Evolutionary conservation across 2,329 filamentous ascomycete species (phyloP).

Genomic region (Dactylellina leptospora): DNA sequence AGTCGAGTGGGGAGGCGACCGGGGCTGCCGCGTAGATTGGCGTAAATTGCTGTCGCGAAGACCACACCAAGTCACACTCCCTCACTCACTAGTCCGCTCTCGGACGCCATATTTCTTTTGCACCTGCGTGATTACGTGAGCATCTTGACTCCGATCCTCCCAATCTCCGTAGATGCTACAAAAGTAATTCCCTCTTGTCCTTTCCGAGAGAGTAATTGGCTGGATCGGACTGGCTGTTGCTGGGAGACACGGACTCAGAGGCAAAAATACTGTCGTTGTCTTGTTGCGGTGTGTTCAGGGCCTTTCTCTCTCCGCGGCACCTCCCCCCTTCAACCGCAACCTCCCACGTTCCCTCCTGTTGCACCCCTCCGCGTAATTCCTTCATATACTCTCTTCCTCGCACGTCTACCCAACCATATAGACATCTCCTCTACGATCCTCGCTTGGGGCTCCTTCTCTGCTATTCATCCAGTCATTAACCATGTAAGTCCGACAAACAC

Average conservation of each 20-base stretch:
- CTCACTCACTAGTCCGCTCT: slow-evolving; percentile 22
- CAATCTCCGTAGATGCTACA: too few species aligned
- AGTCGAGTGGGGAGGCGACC: neutral
- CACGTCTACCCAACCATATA: neutral
- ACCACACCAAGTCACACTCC: slow-evolving; percentile 47
- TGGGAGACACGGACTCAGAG: too few species aligned
- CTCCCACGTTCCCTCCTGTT: neutral
- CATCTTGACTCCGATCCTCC: too few species aligned
- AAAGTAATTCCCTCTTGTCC: too few species aligned
- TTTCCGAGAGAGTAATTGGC: too few species aligned
- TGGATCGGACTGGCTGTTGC: too few species aligned
- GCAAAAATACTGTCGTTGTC: too few species aligned
- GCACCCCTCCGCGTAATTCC: neutral
- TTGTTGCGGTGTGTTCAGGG: too few species aligned
- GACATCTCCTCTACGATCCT: neutral
- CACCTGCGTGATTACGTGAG: slow-evolving; percentile 45
- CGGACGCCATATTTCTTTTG: too few species aligned
- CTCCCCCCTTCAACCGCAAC: too few species aligned
- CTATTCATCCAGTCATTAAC: neutral
- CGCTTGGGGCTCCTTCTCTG: neutral
- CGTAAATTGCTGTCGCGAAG: slow-evolving; percentile 35
- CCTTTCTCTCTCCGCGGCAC: too few species aligned
- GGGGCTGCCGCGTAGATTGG: slow-evolving; percentile 37
- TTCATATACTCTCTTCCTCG: neutral
- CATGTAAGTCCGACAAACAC: slow-evolving; percentile 11